Percentiles rank a stretch among this genome's conserved stretches.
Conservation (phyloP, 768 basidiomycete genomes). For the Hygrocybe punicea region DNA sequence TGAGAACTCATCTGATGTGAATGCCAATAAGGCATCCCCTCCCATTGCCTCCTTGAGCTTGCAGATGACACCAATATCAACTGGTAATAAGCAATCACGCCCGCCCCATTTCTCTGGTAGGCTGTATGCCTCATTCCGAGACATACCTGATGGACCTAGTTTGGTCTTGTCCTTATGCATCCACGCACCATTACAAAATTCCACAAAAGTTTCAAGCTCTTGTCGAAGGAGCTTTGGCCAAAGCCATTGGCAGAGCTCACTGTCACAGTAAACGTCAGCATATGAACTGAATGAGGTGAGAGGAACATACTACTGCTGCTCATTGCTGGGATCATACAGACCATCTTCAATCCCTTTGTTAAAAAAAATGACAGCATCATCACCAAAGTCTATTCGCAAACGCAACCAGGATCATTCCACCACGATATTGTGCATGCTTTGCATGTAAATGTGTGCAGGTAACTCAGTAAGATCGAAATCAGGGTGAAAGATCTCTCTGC, state of each 20-base stretch:
- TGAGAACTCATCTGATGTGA: slow-evolving; percentile 17
- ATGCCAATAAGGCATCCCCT: slow-evolving; percentile 21
- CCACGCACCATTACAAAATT: slow-evolving; percentile 16
- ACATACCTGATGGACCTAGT: slow-evolving; percentile 20
- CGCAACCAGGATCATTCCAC: slow-evolving; percentile 30
- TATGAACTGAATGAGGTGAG: neutral
- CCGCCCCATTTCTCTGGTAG: slow-evolving; percentile 17
- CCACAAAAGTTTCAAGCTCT: slow-evolving; percentile 17
- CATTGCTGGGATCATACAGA: slow-evolving; percentile 18
- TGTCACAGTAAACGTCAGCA: slow-evolving; percentile 2
- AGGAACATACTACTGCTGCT: neutral
- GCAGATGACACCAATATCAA: slow-evolving; percentile 17
- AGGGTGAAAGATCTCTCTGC: slow-evolving; percentile 20
- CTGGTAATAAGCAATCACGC: slow-evolving; percentile 18
- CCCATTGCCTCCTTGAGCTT: slow-evolving; percentile 23
- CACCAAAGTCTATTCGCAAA: slow-evolving; percentile 26
- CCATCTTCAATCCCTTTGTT: slow-evolving; percentile 11
- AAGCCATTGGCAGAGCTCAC: slow-evolving; percentile 29
- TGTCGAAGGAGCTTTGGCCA: slow-evolving; percentile 27
- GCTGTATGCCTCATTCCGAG: slow-evolving; percentile 18
- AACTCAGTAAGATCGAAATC: slow-evolving; percentile 18
- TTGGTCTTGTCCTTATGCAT: slow-evolving; percentile 18
- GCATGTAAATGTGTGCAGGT: slow-evolving; percentile 27
- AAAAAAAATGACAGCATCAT: slow-evolving; percentile 24
- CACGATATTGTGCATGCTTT: slow-evolving; percentile 28